Evolutionary conservation across 139 green algal species (phyloP).

Genomic region (Coccomyxa sp.): DNA sequence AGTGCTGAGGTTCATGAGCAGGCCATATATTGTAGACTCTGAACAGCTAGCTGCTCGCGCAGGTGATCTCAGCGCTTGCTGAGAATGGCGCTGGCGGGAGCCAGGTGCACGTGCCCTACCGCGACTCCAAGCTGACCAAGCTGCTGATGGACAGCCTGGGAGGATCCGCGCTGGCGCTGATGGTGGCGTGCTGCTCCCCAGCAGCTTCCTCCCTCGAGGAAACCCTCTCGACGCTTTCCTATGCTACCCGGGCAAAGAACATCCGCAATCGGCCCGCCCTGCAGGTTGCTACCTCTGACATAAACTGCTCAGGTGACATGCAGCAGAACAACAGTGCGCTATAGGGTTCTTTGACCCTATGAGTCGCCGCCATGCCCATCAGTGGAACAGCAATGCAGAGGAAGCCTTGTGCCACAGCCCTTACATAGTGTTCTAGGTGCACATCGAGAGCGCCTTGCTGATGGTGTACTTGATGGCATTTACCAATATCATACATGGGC

Average conservation of each 20-base stretch:
- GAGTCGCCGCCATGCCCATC: too few species aligned
- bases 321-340: neutral
- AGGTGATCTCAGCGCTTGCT: slow-evolving; percentile 68
- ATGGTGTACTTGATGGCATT: too few species aligned
- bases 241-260: slow-evolving; percentile 85
- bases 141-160: slow-evolving; percentile 84
- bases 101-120: slow-evolving; percentile 45
- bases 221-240: slow-evolving; percentile 84
- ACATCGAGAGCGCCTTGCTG: too few species aligned
- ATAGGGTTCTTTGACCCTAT: neutral
- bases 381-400: too few species aligned
- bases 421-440: too few species aligned
- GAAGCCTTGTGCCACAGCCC: too few species aligned
- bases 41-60: neutral
- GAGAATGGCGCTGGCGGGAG: slow-evolving; percentile 31
- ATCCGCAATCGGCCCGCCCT: slow-evolving; percentile 73
- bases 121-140: slow-evolving; percentile 84
- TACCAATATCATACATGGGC: too few species aligned
- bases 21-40: too few species aligned
- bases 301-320: neutral
- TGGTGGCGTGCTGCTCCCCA: slow-evolving; percentile 89
- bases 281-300: too few species aligned
- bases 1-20: too few species aligned
- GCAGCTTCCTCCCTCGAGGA: slow-evolving; percentile 47
- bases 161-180: slow-evolving; percentile 65